A percentile compares a stretch with the other conserved stretches of the same genome.
Conservation (phyloP, 805 yeast genomes). For the Lipomyces chichibuensis region DNA sequence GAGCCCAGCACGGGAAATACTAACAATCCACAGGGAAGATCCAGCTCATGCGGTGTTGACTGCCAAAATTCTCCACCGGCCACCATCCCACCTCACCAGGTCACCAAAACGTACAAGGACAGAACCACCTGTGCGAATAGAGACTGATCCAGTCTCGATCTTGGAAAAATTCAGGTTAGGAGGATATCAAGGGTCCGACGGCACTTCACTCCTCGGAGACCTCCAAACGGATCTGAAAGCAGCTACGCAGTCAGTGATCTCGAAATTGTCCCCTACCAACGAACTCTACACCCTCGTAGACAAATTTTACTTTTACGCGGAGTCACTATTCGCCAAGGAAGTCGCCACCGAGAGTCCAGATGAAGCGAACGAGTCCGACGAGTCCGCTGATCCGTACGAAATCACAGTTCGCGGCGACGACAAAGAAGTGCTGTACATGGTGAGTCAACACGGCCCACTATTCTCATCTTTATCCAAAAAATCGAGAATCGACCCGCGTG, state of each 20-base stretch:
- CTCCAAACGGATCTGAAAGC: slow-evolving; percentile 23
- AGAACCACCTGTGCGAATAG: slow-evolving; percentile 3
- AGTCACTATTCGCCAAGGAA: slow-evolving; percentile 18
- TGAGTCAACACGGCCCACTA: slow-evolving; percentile 71
- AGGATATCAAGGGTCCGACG: slow-evolving; percentile 17
- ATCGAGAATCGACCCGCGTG: slow-evolving; percentile 76
- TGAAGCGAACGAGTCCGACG: slow-evolving; percentile 14
- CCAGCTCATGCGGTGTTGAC: slow-evolving; percentile 23
- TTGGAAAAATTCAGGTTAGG: slow-evolving; percentile 24
- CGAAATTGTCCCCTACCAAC: slow-evolving; percentile 15
- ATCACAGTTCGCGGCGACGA: slow-evolving; percentile 31
- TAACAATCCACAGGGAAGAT: slow-evolving; percentile 21
- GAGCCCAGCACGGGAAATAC: neutral
- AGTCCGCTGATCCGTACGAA: slow-evolving; percentile 18
- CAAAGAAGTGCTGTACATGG: slow-evolving; percentile 61
- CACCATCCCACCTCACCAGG: neutral
- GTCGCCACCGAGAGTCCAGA: slow-evolving; percentile 2
- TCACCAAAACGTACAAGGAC: slow-evolving; percentile 13
- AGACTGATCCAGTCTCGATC: slow-evolving; percentile 16
- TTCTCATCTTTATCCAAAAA: slow-evolving; percentile 73
- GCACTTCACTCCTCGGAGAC: neutral
- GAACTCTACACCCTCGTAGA: slow-evolving; percentile 23
- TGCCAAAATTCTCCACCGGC: slow-evolving; percentile 18
- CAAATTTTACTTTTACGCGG: slow-evolving; percentile 19
- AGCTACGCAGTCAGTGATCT: slow-evolving; percentile 22